Evolutionary conservation across 176 grass and related monocot genomes (phyloP).

Genomic region (Avena atlantica): DNA sequence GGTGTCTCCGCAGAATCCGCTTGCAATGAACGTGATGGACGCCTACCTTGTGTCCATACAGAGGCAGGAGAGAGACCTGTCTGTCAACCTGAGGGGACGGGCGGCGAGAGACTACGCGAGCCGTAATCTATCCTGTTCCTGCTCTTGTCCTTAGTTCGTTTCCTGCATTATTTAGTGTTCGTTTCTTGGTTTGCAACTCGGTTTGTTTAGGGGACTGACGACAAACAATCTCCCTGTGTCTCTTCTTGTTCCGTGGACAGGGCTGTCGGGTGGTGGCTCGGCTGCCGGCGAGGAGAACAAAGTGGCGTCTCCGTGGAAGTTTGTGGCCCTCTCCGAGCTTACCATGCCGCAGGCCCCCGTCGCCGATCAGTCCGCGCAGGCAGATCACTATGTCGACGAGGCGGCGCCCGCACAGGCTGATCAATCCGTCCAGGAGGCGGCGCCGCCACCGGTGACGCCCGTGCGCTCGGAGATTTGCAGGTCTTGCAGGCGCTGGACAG

Average conservation of each 20-base stretch:
- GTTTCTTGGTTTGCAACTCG: background rate
- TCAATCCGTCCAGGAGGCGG: background rate
- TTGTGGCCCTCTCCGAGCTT: background rate
- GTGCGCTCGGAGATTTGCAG: background rate
- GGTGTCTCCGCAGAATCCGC: background rate
- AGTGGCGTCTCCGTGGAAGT: background rate
- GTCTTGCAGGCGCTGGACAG: background rate
- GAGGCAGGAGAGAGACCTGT: background rate
- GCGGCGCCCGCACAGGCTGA: background rate
- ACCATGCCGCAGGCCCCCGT: background rate
- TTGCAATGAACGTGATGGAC: background rate
- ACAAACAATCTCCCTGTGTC: background rate
- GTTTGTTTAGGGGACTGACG: background rate
- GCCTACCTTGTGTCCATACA: background rate
- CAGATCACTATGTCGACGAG: too few species aligned
- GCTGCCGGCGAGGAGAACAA: constrained; percentile 12
- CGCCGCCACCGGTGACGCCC: background rate
- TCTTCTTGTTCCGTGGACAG: background rate
- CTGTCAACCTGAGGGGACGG: background rate
- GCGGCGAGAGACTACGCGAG: constrained; percentile 4
- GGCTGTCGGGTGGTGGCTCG: background rate
- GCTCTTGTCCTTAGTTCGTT: background rate
- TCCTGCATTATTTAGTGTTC: background rate
- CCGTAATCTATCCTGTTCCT: background rate
- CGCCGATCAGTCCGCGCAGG: background rate